Evolutionary conservation across 2,329 filamentous ascomycete species (phyloP).

Genomic region (Sphaceloma murrayae): DNA sequence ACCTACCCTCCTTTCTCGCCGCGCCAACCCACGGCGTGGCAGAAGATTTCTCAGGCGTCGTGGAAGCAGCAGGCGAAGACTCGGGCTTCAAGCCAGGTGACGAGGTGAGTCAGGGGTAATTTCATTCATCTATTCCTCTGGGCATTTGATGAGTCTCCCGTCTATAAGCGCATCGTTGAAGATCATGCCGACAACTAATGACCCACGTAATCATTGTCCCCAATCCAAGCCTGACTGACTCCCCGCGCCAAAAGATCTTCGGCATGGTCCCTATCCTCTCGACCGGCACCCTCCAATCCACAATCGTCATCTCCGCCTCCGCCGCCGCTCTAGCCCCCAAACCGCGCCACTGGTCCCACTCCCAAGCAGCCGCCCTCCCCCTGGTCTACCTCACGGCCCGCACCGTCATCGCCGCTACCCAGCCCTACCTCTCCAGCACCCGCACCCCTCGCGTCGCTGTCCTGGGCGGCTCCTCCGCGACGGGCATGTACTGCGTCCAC

Average conservation of each 20-base stretch:
- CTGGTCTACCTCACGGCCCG: slow-evolving; percentile 29
- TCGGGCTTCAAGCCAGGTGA: slow-evolving; percentile 25
- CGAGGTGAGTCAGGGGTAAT: slow-evolving; percentile 19
- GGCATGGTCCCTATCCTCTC: slow-evolving; percentile 25
- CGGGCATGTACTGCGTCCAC: slow-evolving; percentile 29
- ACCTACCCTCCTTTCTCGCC: slow-evolving; percentile 21
- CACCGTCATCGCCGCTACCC: slow-evolving; percentile 25
- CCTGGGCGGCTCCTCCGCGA: slow-evolving; percentile 26
- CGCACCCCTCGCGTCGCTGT: slow-evolving; percentile 25
- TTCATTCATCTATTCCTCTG: background rate
- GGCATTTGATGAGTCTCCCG: too few relatives aligned
- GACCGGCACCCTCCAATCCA: slow-evolving; percentile 25
- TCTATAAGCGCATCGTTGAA: too few relatives aligned
- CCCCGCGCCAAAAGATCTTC: slow-evolving; percentile 22
- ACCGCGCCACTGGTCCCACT: slow-evolving; percentile 25
- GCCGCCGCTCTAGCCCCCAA: slow-evolving; percentile 24
- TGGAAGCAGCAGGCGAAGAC: slow-evolving; percentile 22
- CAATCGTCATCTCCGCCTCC: slow-evolving; percentile 24
- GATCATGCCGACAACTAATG: too few relatives aligned
- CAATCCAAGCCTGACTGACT: background rate
- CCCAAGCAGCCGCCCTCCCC: slow-evolving; percentile 26
- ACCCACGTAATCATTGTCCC: too few relatives aligned
- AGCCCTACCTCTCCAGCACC: slow-evolving; percentile 22
- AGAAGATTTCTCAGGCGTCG: slow-evolving; percentile 28
- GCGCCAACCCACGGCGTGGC: slow-evolving; percentile 25